These are phyloP conservation scores for Prunus mira DNA, from an alignment of 306 rosid species.

Conservation along the genomic window DNA sequence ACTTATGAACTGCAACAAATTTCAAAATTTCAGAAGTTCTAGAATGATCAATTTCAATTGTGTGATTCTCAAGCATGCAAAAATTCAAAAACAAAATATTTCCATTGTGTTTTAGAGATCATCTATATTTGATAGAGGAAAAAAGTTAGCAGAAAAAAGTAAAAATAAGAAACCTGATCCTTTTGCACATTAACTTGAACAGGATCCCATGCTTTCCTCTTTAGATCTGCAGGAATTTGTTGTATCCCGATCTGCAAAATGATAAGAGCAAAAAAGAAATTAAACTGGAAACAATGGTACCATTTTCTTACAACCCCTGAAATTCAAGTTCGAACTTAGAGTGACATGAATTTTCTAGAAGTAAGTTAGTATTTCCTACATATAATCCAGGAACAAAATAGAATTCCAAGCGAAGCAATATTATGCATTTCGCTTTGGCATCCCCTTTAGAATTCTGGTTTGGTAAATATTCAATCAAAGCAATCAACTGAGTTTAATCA, in stretches of 20 bases:
- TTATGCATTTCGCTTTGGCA: neutral
- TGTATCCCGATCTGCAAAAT: constrained; percentile 77
- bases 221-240: constrained; percentile 52
- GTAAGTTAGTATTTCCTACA: neutral
- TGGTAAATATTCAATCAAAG: neutral
- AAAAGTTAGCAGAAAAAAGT: neutral
- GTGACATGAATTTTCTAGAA: neutral
- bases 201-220: constrained; percentile 57
- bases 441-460: neutral
- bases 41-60: neutral
- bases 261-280: constrained; percentile 15
- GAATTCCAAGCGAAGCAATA: neutral
- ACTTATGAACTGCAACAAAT: neutral
- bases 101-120: neutral
- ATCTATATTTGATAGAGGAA: neutral
- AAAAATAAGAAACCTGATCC: constrained; percentile 60
- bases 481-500: neutral
- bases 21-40: neutral
- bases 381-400: neutral
- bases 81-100: neutral
- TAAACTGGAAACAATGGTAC: constrained; percentile 15
- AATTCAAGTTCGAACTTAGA: neutral
- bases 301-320: neutral
- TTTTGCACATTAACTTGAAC: constrained; percentile 50
- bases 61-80: neutral